phyloP scores from a whole-genome alignment of 1,139 yeast species.

The Diutina rugosa region DNA sequence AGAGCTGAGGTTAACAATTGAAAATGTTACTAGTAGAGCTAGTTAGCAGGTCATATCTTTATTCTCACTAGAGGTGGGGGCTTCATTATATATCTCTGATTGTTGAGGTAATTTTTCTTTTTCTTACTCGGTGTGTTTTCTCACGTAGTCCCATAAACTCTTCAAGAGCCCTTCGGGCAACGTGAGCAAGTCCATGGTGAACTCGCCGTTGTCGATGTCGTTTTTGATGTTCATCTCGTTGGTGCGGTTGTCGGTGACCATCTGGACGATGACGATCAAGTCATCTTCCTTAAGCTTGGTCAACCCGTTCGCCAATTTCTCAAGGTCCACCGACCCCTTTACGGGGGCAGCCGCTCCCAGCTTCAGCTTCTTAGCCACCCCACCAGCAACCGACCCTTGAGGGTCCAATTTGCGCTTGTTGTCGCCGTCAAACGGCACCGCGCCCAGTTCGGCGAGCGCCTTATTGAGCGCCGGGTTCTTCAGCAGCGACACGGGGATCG shows the following conservation, averaged over 20 bases:
- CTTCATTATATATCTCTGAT: neutral
- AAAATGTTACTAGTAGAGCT: no score
- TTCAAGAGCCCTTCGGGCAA: slow-evolving; percentile 84
- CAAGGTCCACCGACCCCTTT: slow-evolving; percentile 74
- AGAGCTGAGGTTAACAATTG: no score
- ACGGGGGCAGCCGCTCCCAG: slow-evolving; percentile 31
- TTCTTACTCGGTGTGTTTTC: slow-evolving; percentile 6
- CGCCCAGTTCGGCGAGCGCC: slow-evolving; percentile 69
- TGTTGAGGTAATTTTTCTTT: neutral
- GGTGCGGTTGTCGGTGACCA: slow-evolving; percentile 94
- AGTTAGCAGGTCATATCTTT: neutral
- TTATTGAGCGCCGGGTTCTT: slow-evolving; percentile 59
- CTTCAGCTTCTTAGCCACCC: slow-evolving; percentile 43
- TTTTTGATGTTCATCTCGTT: slow-evolving; percentile 93
- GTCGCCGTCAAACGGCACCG: slow-evolving; percentile 42
- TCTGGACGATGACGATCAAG: slow-evolving; percentile 85
- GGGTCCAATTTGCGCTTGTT: slow-evolving; percentile 13
- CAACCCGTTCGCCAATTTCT: slow-evolving; percentile 79
- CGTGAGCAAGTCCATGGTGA: slow-evolving; percentile 90
- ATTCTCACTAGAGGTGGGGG: neutral
- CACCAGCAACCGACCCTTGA: slow-evolving; percentile 6
- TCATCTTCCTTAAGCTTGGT: slow-evolving; percentile 88
- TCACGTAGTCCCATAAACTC: slow-evolving; percentile 77
- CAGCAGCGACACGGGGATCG: slow-evolving; percentile 40
- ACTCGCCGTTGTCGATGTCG: slow-evolving; percentile 94